A percentile compares a stretch with the other conserved stretches of the same genome.
phyloP scores from a whole-genome alignment of 768 basidiomycete species.

The Tephrocybe sp. region DNA sequence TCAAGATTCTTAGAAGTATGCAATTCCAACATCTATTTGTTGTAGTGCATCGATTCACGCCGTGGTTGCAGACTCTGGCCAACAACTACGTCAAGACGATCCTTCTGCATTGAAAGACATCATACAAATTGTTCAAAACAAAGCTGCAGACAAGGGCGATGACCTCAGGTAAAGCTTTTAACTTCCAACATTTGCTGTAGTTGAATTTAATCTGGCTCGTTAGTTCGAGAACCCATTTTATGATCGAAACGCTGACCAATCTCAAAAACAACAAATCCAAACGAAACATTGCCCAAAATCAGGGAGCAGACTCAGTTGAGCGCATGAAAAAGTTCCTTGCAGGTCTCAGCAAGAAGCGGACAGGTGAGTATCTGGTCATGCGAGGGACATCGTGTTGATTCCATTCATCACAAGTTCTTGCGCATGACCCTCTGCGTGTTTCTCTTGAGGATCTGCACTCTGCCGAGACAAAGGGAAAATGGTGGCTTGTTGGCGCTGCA shows the following conservation, averaged over 20 bases:
- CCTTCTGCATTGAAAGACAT: slow-evolving; percentile 92
- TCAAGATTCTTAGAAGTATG: slow-evolving; percentile 82
- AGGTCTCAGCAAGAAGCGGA: slow-evolving; percentile 71
- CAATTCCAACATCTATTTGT: neutral
- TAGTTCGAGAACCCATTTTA: slow-evolving; percentile 90
- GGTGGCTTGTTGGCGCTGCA: slow-evolving; percentile 98
- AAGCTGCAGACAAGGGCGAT: slow-evolving; percentile 50
- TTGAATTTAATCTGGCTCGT: neutral
- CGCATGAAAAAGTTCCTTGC: slow-evolving; percentile 87
- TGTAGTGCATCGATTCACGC: neutral
- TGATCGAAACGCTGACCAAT: slow-evolving; percentile 91
- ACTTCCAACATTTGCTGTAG: neutral
- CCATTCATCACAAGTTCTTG: slow-evolving; percentile 49
- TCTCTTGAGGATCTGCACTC: slow-evolving; percentile 82
- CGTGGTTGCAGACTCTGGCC: slow-evolving; percentile 72
- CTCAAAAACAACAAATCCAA: slow-evolving; percentile 90
- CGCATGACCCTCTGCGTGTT: slow-evolving; percentile 84
- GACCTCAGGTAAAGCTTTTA: slow-evolving; percentile 42
- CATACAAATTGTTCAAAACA: slow-evolving; percentile 74
- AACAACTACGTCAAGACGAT: slow-evolving; percentile 89
- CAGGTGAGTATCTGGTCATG: slow-evolving; percentile 42
- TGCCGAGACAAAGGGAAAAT: slow-evolving; percentile 87
- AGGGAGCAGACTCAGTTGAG: slow-evolving; percentile 73
- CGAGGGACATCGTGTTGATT: neutral
- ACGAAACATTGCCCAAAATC: slow-evolving; percentile 58